Evolutionary conservation across 2,329 filamentous ascomycete species (phyloP), one percentile per base, ranked within the genome.

Genomic region (Botrytis pseudocinerea): DNA sequence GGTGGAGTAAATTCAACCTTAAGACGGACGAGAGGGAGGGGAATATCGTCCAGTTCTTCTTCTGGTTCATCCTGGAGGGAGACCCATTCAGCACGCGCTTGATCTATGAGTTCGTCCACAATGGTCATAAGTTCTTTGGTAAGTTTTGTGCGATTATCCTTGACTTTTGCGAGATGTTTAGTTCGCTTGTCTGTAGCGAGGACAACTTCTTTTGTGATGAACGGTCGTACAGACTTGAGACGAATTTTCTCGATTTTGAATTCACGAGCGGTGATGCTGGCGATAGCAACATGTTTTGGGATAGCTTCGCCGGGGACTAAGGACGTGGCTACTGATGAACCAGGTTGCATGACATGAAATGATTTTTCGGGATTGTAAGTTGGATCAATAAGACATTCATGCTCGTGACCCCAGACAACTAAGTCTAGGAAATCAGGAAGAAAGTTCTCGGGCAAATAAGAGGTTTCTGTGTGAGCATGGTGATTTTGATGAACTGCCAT

Each of bases 401-500:
- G 96, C 82, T 99, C 96, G 79, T 99, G 96, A 4, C 96, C 96
- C 96, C 96, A 99, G 69, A 99, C 88, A 0, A 99, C 90, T 7
- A 99, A 86, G 80, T 99, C 92, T 76, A 99, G 85, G 84, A 97
- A 98, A 28, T 94, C 91, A 0, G 96, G 97, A 0, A 99, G 85
- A 78, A 98, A 96, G 78, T 92, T 94, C 80, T 99, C 97, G 0
- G 97, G 95, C 0, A 99, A 87, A 80, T 97, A 98, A n/a, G 93
- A 92, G 0, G 95, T 98, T 28, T 95, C 90, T 0, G 93, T 97
- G 80, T 98, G 92, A 0, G 95, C 93, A 79, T 96, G 90, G 79
- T 98, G 96, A 78, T 99, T 99, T 80, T 99, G 96, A 80, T 99
- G 96, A 4, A 99, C 93, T 54, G 93, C 92, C 84, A 99, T 91